Evolutionary conservation across 768 basidiomycete species (phyloP).

Genomic region (Tricholoma furcatifolium): DNA sequence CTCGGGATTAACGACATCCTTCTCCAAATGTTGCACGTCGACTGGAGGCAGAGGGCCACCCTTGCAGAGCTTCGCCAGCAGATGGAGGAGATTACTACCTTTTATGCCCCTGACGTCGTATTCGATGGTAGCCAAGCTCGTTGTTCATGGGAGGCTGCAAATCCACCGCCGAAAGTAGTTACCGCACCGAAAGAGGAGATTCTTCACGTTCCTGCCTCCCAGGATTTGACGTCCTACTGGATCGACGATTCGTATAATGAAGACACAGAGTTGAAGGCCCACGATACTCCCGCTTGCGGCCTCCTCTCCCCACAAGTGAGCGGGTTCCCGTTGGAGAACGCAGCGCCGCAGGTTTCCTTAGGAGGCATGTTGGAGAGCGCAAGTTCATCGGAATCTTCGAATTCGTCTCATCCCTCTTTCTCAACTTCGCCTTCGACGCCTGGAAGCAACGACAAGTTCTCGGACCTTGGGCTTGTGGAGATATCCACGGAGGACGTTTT

Average conservation of each 20-base stretch:
- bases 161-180: slow-evolving; percentile 36
- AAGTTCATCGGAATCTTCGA: slow-evolving; percentile 4
- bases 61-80: slow-evolving; percentile 53
- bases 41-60: slow-evolving; percentile 59
- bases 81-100: slow-evolving; percentile 55
- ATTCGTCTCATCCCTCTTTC: slow-evolving; percentile 12
- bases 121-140: slow-evolving; percentile 82
- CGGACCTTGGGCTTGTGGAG: not conserved
- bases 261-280: not conserved
- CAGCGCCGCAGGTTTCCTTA: not conserved
- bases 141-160: slow-evolving; percentile 73
- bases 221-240: slow-evolving; percentile 19
- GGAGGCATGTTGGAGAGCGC: slow-evolving; percentile 7
- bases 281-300: not conserved
- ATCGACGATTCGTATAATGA: slow-evolving; percentile 16
- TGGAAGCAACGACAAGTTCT: slow-evolving; percentile 5
- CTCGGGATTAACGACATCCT: slow-evolving; percentile 70
- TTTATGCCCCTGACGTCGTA: slow-evolving; percentile 73
- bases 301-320: slow-evolving; percentile 5
- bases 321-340: not conserved
- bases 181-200: slow-evolving; percentile 1
- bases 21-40: slow-evolving; percentile 67
- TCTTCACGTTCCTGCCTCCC: not conserved
- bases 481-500: slow-evolving; percentile 10
- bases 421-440: slow-evolving; percentile 16